phyloP scores from a whole-genome alignment of 2,329 filamentous ascomycete genomes.

The Biscogniauxia mediterranea region DNA sequence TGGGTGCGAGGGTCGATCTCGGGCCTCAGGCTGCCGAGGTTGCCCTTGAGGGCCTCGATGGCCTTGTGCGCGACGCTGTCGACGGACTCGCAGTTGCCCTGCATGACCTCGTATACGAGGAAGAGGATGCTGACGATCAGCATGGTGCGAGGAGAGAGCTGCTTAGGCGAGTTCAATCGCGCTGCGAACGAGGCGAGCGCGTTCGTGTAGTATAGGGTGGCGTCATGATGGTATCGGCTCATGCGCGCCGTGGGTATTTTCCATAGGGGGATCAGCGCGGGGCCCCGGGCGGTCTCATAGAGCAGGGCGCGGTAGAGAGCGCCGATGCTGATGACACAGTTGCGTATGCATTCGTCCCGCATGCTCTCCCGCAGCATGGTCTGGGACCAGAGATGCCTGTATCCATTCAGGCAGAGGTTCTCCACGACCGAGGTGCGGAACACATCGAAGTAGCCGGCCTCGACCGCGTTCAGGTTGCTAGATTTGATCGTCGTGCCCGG shows the following conservation, averaged over 20 bases:
- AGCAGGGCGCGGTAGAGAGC: constrained; percentile 16
- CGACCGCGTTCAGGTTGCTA: constrained; percentile 10
- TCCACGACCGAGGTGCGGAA: constrained; percentile 15
- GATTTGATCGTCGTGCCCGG: not conserved
- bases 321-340: constrained; percentile 17
- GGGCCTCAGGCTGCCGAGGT: constrained; percentile 2
- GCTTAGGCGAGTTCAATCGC: constrained; percentile 8
- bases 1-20: constrained; percentile 1
- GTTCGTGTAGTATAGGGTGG: constrained; percentile 15
- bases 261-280: constrained; percentile 5
- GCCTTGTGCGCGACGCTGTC: constrained; percentile 13
- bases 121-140: constrained; percentile 19
- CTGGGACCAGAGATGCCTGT: constrained; percentile 17
- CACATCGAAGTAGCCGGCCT: constrained; percentile 16
- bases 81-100: constrained; percentile 16
- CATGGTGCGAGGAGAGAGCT: constrained; percentile 9
- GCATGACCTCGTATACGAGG: constrained; percentile 19
- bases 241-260: constrained; percentile 5
- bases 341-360: constrained; percentile 18
- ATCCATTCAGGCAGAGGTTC: constrained; percentile 17
- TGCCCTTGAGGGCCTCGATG: constrained; percentile 10
- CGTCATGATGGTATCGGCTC: constrained; percentile 12
- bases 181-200: constrained; percentile 14
- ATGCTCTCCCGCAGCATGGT: constrained; percentile 18
- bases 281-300: constrained; percentile 2